Conservation (phyloP, 345 rosid genomes). For the Eutrema japonicum region DNA sequence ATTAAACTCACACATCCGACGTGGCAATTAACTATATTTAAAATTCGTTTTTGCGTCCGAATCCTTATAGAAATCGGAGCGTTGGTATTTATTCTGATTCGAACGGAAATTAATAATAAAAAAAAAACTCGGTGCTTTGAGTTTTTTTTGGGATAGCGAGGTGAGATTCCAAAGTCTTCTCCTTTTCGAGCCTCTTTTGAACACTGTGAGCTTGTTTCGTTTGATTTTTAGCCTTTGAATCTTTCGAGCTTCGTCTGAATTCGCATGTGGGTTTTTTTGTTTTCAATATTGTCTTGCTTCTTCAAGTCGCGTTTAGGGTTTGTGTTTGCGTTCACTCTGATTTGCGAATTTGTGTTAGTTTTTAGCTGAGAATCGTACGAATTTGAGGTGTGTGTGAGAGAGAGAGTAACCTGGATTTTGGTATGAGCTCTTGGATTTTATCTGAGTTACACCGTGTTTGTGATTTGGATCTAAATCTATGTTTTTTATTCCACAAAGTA, state of each 20-base stretch:
- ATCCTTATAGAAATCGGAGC: constrained; percentile 23
- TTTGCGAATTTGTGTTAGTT: constrained; percentile 24
- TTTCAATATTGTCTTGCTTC: constrained; percentile 27
- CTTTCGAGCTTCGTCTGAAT: constrained; percentile 14
- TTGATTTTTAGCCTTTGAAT: neutral
- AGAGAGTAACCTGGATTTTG: constrained; percentile 1
- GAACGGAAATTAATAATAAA: neutral
- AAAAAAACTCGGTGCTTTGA: constrained; percentile 26
- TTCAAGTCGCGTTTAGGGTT: constrained; percentile 37
- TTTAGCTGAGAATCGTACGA: constrained; percentile 15
- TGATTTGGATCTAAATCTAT: constrained; percentile 36
- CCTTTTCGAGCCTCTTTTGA: constrained; percentile 26
- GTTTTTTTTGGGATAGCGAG: constrained; percentile 25
- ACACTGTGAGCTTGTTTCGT: constrained; percentile 26
- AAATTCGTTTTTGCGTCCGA: constrained; percentile 83
- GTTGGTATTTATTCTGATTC: constrained; percentile 37
- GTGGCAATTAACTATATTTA: constrained; percentile 66
- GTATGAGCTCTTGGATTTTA: neutral
- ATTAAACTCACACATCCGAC: constrained; percentile 30
- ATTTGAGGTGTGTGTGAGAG: neutral
- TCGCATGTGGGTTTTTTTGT: constrained; percentile 3
- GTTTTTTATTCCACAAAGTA: neutral
- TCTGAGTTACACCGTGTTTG: constrained; percentile 12
- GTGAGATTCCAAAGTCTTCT: constrained; percentile 44
- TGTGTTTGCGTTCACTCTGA: constrained; percentile 1